Evolutionary conservation across 1,139 yeast species (phyloP), one percentile per base, ranked within the genome.

Genomic region (Yamadazyma mexicana): DNA sequence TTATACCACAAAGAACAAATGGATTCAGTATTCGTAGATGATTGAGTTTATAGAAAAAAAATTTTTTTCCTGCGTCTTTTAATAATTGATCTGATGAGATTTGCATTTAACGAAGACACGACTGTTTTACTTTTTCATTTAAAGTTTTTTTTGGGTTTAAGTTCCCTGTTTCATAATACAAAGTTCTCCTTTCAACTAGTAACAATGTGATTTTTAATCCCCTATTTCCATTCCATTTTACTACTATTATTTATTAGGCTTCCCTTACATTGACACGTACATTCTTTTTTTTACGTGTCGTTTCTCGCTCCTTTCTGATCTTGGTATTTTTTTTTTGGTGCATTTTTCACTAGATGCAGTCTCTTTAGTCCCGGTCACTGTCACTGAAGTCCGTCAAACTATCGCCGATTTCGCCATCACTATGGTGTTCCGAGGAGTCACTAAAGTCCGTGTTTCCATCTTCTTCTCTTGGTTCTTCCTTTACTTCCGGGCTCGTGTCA

Each of bases 21-120:
- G 31, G 31, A 28, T 28, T 27, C 11, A 28, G 31, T 28, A 16
- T 15, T 28, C 20, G 31, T 28, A 28, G 20, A 16, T 28, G 31
- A 16, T 28, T 15, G 12, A 28, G 31, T 16, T 28, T 28, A 10
- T 28, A 28, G 5, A 26, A 36, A 14, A 31, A 33, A 24, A 32
- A 37, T 40, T 40, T 40, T 31, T 40, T 41, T 41, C 39, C 38
- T 29, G 37, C 27, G 27, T 27, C 14, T 34, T 26, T 9, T 16
- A 16, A 15, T 28, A n/a, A n/a, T 40, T 39, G 45, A 42, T 42
- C 43, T 43, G 46, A 43, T 40, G 43, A 42, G 45, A 37, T 33
- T 28, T 18, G 26, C 12, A 27, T 18, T 23, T 34, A 24, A 17
- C 17, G 6, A 3, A 18, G 5, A 17, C 33, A 30, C 33, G 33